Percentiles rank a stretch among this genome's conserved stretches.
phyloP scores from a whole-genome alignment of 179 eudicot species.

The Camellia oleifera region DNA sequence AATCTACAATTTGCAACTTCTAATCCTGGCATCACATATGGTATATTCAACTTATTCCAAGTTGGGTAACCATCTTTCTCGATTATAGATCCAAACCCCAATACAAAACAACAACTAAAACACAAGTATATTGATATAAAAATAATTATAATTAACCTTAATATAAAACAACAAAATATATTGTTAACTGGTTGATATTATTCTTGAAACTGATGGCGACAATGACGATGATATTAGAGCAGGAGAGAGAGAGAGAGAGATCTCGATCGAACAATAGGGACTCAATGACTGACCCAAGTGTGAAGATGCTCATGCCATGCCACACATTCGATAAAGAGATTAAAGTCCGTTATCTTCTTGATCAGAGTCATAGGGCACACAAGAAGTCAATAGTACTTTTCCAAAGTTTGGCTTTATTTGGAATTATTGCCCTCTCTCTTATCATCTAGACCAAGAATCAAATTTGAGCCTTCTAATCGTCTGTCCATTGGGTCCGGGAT shows the following conservation, averaged over 20 bases:
- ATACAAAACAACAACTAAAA: background rate
- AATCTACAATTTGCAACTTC: background rate
- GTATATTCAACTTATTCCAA: background rate
- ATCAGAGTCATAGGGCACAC: background rate
- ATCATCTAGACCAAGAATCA: background rate
- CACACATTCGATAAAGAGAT: background rate
- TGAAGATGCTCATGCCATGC: no score
- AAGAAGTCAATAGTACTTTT: background rate
- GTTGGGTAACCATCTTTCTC: background rate
- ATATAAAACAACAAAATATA: background rate
- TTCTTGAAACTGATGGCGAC: background rate
- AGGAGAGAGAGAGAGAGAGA: no score
- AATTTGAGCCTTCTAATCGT: background rate
- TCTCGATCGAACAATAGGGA: background rate
- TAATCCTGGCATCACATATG: slow-evolving; percentile 5
- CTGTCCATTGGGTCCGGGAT: no score
- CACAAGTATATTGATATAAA: background rate
- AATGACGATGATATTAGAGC: background rate
- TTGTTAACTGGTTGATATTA: background rate
- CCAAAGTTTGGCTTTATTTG: background rate
- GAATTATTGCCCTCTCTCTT: background rate
- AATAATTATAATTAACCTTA: background rate
- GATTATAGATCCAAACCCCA: background rate
- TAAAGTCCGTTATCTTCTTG: background rate
- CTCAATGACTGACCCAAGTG: background rate